phyloP scores from a whole-genome alignment of 2,329 filamentous ascomycete genomes.

The Ceratocystis papillata region DNA sequence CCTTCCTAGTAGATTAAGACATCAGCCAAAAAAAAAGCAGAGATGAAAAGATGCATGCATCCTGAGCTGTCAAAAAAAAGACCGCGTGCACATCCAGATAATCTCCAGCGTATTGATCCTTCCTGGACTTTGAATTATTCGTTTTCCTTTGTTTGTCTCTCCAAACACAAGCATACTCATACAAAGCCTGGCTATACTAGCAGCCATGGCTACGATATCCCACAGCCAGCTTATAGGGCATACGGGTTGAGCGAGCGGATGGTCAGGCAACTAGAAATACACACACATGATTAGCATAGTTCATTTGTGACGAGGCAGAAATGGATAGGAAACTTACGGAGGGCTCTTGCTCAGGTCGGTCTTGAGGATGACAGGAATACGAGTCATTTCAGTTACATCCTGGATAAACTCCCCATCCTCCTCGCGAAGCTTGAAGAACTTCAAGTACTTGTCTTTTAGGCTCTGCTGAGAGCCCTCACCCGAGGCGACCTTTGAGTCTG shows the following conservation, averaged over 20 bases:
- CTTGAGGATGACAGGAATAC: conserved; percentile 95
- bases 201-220: not conserved
- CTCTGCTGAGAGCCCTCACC: conserved; percentile 66
- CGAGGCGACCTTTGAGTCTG: conserved; percentile 80
- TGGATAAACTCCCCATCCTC: conserved; percentile 94
- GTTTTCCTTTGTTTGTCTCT: not conserved
- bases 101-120: not conserved
- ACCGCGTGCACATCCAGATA: not conserved
- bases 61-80: not conserved
- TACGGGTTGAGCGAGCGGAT: conserved; percentile 74
- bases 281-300: conserved; percentile 32
- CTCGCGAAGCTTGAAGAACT: conserved; percentile 78
- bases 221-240: conserved; percentile 40
- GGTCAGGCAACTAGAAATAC: conserved; percentile 57
- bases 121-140: not conserved
- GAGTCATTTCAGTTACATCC: conserved; percentile 94
- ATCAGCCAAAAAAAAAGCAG: conserved; percentile 1
- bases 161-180: conserved; percentile 19
- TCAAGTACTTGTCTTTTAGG: conserved; percentile 94
- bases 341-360: conserved; percentile 97
- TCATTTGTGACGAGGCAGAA: not conserved
- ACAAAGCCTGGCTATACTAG: conserved; percentile 13
- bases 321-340: conserved; percentile 61
- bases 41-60: not conserved
- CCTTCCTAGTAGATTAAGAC: not conserved